Percentiles rank a stretch among this genome's conserved stretches.
Conservation (phyloP, 1,139 yeast genomes). For the Yamadazyma diospyri region DNA sequence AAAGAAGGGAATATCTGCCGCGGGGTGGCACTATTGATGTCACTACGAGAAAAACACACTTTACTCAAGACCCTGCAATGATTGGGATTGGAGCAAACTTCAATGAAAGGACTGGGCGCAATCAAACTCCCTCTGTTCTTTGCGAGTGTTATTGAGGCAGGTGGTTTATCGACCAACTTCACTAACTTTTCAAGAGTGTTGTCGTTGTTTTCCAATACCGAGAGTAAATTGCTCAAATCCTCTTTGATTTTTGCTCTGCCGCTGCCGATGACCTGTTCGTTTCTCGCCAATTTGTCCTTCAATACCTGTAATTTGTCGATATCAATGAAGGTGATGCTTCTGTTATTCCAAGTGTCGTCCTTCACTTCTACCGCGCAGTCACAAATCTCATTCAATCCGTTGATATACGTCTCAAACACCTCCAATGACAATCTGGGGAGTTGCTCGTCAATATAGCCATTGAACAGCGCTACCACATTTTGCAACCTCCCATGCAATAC, state of each 20-base stretch:
- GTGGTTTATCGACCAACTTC: constrained; percentile 9
- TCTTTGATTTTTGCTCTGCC: background rate
- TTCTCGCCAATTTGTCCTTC: constrained; percentile 19
- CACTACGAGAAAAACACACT: constrained; percentile 21
- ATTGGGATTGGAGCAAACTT: constrained; percentile 46
- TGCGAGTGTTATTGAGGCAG: constrained; percentile 14
- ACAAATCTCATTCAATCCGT: constrained; percentile 23
- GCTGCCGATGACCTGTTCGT: constrained; percentile 4
- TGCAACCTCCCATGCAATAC: constrained; percentile 14
- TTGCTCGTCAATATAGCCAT: background rate
- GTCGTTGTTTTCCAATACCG: background rate
- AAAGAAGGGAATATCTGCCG: constrained; percentile 19
- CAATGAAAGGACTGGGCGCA: constrained; percentile 43
- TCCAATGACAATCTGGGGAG: background rate
- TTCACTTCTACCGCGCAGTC: constrained; percentile 19
- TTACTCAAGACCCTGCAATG: constrained; percentile 42
- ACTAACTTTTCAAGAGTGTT: background rate
- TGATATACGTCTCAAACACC: constrained; percentile 12
- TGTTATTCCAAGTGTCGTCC: constrained; percentile 6
- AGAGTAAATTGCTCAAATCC: background rate
- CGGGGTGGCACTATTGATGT: constrained; percentile 12
- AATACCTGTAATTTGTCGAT: constrained; percentile 5
- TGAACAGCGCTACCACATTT: constrained; percentile 17
- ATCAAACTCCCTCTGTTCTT: constrained; percentile 18
- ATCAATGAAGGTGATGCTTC: constrained; percentile 3